Evolutionary conservation across 495 filamentous ascomycete genomes (phyloP), one percentile per base, ranked within the genome.

Genomic region (Hypomontagnella monticulosa): DNA sequence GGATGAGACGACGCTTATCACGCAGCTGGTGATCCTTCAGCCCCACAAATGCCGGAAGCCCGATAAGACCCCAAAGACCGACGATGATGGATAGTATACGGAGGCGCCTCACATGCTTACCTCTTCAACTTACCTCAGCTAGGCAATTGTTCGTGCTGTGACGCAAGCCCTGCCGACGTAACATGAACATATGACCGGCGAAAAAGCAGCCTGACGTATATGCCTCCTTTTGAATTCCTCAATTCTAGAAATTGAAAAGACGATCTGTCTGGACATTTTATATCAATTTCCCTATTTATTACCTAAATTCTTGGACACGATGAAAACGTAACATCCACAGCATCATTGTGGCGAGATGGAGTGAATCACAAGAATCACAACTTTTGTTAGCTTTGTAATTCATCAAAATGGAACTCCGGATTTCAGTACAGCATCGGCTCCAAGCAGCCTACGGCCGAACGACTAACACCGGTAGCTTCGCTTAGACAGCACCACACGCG

Each of bases 61-160:
- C 65, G 65, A 63, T 50, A 59, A 68, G 44, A 44, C 49, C 62
- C 19, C 41, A 36, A 50, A 46, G 56, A 36, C 65, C 44, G 58
- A 63, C 23, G 57, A 59, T 55, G 58, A 68, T 63, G 59, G 54
- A 38, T 41, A 37, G 33, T 49, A 63, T 68, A 49, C 42, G 65
- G 53, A 59, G 53, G 47, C 46, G 54, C 14, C 43, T 30, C 37
- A 27, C 23, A 27, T 27, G 23, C 23, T 14, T 50, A 20, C 15
- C 20, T 34, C 27, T 6, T 49, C 4, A 32, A 32, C 10, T 6
- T 38, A 38, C 36, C 9, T 12, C 36, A 38, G 36, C n/a, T 42
- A 18, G n/a, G 14, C 10, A 8, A 41, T 34, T 36, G 4, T 41
- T 51, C 14, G 30, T 55, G 50, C 30, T 44, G 63, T 66, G 44